Conservation (phyloP, 1,284 basidiomycete genomes). For the Fomes fomentarius region DNA sequence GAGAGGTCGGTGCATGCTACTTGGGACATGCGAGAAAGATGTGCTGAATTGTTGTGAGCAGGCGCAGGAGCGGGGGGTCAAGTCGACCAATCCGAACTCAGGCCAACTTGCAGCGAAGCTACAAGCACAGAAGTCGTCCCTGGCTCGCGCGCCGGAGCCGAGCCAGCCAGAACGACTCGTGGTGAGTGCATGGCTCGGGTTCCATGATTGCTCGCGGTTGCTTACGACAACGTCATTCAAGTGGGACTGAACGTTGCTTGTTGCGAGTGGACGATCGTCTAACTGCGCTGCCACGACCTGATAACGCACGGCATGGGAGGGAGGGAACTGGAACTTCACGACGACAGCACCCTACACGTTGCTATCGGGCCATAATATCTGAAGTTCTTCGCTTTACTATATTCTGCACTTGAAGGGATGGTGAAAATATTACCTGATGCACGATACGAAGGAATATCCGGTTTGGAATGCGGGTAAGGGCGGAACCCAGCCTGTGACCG, state of each 20-base stretch:
- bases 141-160: conserved; percentile 46
- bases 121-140: conserved; percentile 51
- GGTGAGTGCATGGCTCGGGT: conserved; percentile 46
- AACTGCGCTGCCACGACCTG: conserved; percentile 14
- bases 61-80: conserved; percentile 62
- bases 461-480: too few species aligned
- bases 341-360: conserved; percentile 22
- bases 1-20: conserved; percentile 57
- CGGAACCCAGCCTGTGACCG: too few species aligned
- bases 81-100: conserved; percentile 63
- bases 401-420: too few species aligned
- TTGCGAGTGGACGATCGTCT: conserved; percentile 1
- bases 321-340: conserved; percentile 12
- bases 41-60: conserved; percentile 29
- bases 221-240: conserved; percentile 24
- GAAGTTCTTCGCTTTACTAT: too few species aligned
- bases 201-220: conserved; percentile 5
- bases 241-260: conserved; percentile 30
- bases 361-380: too few species aligned
- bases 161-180: conserved; percentile 62
- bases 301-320: background rate
- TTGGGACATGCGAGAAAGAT: conserved; percentile 12
- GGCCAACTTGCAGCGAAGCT: conserved; percentile 64
- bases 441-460: too few species aligned
- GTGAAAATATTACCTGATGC: too few species aligned